phyloP scores from a whole-genome alignment of 108 stramenopile genomes.

The Cyclotella cryptica region DNA sequence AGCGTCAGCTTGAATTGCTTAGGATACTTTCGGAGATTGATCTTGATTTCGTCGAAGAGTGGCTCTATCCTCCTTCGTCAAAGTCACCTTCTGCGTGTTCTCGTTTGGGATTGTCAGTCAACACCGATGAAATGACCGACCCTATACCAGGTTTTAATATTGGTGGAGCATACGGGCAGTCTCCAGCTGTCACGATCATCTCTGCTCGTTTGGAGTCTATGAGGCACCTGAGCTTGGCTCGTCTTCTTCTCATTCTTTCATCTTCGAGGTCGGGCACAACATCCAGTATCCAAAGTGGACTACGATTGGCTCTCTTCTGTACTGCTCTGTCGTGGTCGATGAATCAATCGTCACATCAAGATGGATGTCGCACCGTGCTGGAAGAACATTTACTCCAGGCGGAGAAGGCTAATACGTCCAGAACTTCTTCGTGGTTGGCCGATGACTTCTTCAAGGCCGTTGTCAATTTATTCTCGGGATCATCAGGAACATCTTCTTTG shows the following conservation, averaged over 20 bases:
- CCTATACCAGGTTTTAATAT: not conserved
- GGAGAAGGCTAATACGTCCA: not conserved
- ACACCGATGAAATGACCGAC: not conserved
- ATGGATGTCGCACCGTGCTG: constrained; percentile 30
- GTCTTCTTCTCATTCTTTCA: constrained; percentile 37
- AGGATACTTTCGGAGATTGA: constrained; percentile 21
- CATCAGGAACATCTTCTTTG: constrained; percentile 6
- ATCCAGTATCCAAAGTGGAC: constrained; percentile 23
- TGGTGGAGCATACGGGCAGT: constrained; percentile 16
- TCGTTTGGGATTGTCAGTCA: constrained; percentile 24
- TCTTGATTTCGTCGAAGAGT: constrained; percentile 25
- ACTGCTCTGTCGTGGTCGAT: constrained; percentile 50
- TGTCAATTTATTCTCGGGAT: constrained; percentile 11
- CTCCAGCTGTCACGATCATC: constrained; percentile 23
- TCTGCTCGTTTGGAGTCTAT: constrained; percentile 32
- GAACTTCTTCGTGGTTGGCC: constrained; percentile 1
- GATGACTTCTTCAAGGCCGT: constrained; percentile 13
- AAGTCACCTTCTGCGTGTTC: constrained; percentile 14
- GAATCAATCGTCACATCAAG: constrained; percentile 31
- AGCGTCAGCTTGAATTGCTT: constrained; percentile 34
- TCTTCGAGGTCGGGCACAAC: constrained; percentile 6
- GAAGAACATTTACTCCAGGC: constrained; percentile 31
- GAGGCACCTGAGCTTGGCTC: constrained; percentile 35
- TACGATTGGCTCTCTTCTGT: constrained; percentile 38
- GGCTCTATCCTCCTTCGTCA: constrained; percentile 41